These are phyloP conservation scores for Pythium volutum DNA, from an alignment of 352 stramenopile species.

Conservation along the genomic window DNA sequence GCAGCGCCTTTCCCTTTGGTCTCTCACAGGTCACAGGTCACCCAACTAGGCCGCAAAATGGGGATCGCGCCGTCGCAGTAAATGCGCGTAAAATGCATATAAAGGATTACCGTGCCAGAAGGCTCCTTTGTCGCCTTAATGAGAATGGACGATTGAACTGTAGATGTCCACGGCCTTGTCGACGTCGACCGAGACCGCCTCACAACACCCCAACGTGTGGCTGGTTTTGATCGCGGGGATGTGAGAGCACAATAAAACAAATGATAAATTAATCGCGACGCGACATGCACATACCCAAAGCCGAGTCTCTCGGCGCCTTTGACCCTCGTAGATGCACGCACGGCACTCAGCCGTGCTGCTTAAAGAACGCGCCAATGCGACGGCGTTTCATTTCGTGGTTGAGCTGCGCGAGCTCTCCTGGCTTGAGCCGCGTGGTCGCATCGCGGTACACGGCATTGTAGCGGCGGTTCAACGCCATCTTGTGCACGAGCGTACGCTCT, in stretches of 20 bases:
- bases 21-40: slow-evolving; percentile 11
- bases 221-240: too few relatives aligned
- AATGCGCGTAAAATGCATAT: slow-evolving; percentile 55
- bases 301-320: too few relatives aligned
- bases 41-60: slow-evolving; percentile 21
- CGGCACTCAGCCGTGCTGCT: not conserved
- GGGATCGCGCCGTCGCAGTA: slow-evolving; percentile 21
- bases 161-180: slow-evolving; percentile 40
- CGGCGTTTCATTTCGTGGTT: slow-evolving; percentile 24
- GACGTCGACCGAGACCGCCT: too few relatives aligned
- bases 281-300: too few relatives aligned
- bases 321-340: not conserved
- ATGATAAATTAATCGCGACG: too few relatives aligned
- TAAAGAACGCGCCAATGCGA: slow-evolving; percentile 22
- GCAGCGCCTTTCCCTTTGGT: not conserved
- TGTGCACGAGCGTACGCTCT: slow-evolving; percentile 21
- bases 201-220: too few relatives aligned
- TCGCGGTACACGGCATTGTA: slow-evolving; percentile 36
- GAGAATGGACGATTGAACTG: slow-evolving; percentile 60
- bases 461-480: slow-evolving; percentile 33
- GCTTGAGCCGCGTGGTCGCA: slow-evolving; percentile 20
- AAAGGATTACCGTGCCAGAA: slow-evolving; percentile 83
- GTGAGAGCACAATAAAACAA: too few relatives aligned
- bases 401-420: slow-evolving; percentile 23
- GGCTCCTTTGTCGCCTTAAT: slow-evolving; percentile 50